These are phyloP conservation scores for Paracorniculantispora psalliotae DNA, from an alignment of 2,329 filamentous ascomycete species.

Conservation along the genomic window DNA sequence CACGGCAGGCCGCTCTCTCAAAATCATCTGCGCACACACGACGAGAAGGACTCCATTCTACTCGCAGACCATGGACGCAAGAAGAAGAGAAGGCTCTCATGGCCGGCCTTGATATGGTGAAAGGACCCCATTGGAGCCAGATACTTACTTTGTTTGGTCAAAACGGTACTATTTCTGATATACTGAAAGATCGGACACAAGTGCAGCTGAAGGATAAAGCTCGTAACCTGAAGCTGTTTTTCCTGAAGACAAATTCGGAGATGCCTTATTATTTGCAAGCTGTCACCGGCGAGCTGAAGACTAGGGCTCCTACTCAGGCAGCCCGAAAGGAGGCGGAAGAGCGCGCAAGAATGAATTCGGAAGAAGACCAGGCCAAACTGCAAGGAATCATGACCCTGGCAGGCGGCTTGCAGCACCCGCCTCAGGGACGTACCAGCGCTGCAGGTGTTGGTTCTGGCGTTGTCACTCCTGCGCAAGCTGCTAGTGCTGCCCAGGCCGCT, in stretches of 20 bases:
- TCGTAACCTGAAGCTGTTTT: slow-evolving; percentile 83
- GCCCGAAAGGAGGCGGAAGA: slow-evolving; percentile 64
- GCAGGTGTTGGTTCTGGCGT: slow-evolving; percentile 25
- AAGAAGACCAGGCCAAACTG: slow-evolving; percentile 56
- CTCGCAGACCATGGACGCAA: slow-evolving; percentile 76
- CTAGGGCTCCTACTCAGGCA: slow-evolving; percentile 70
- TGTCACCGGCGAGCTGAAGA: slow-evolving; percentile 86
- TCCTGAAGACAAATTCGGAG: slow-evolving; percentile 85
- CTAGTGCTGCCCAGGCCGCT: slow-evolving; percentile 24
- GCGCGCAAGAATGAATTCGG: slow-evolving; percentile 51
- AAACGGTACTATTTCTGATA: slow-evolving; percentile 73
- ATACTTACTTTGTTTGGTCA: slow-evolving; percentile 78
- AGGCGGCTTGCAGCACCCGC: slow-evolving; percentile 44
- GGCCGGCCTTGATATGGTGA: slow-evolving; percentile 81
- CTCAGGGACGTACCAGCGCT: slow-evolving; percentile 25
- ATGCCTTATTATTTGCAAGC: slow-evolving; percentile 84
- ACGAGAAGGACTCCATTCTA: slow-evolving; percentile 54
- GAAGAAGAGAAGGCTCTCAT: slow-evolving; percentile 89
- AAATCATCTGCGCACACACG: slow-evolving; percentile 52
- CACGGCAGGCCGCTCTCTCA: slow-evolving; percentile 53
- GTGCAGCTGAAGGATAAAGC: slow-evolving; percentile 93
- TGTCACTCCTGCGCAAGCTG: slow-evolving; percentile 30
- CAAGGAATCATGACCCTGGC: slow-evolving; percentile 55
- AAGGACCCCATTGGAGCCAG: slow-evolving; percentile 89
- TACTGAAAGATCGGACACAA: slow-evolving; percentile 82